Percentiles rank a stretch among this genome's conserved stretches.
phyloP scores from a whole-genome alignment of 768 basidiomycete species.

The Phlebiopsis flavidoalba region DNA sequence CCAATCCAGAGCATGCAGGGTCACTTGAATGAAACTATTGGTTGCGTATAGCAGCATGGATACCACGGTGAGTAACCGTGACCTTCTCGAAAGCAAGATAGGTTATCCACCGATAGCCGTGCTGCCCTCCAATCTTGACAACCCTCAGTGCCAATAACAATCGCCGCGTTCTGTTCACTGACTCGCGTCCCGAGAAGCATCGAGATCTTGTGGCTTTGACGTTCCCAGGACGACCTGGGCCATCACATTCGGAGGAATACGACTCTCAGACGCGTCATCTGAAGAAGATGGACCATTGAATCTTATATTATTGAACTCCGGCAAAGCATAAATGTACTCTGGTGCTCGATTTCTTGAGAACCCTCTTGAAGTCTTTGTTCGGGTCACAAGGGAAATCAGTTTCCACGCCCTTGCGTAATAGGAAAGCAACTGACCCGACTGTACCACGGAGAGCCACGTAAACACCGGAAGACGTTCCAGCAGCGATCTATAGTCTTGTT shows the following conservation, averaged over 20 bases:
- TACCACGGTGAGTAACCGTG: neutral
- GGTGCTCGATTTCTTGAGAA: constrained; percentile 46
- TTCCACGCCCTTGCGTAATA: neutral
- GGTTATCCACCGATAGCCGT: constrained; percentile 48
- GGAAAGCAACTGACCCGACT: constrained; percentile 39
- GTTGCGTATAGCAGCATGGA: constrained; percentile 65
- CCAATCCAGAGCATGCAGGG: constrained; percentile 60
- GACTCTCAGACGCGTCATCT: constrained; percentile 51
- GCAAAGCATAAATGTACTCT: constrained; percentile 54
- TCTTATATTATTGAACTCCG: constrained; percentile 50
- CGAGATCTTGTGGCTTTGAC: constrained; percentile 39
- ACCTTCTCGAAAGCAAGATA: neutral
- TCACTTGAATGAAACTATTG: constrained; percentile 56
- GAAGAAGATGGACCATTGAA: constrained; percentile 66
- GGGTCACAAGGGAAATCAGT: neutral
- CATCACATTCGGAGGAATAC: constrained; percentile 69
- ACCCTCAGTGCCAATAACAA: constrained; percentile 63
- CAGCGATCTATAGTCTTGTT: constrained; percentile 55
- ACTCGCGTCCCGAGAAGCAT: constrained; percentile 60
- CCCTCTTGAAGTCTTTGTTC: constrained; percentile 56
- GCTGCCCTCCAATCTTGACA: constrained; percentile 45
- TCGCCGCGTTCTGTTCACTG: constrained; percentile 44
- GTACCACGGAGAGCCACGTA: constrained; percentile 54
- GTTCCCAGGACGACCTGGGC: constrained; percentile 52
- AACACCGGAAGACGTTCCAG: constrained; percentile 66